Percentiles rank a stretch among this genome's conserved stretches.
Conservation (phyloP, 1,139 yeast species). For the Saccharomyces hybrid region DNA sequence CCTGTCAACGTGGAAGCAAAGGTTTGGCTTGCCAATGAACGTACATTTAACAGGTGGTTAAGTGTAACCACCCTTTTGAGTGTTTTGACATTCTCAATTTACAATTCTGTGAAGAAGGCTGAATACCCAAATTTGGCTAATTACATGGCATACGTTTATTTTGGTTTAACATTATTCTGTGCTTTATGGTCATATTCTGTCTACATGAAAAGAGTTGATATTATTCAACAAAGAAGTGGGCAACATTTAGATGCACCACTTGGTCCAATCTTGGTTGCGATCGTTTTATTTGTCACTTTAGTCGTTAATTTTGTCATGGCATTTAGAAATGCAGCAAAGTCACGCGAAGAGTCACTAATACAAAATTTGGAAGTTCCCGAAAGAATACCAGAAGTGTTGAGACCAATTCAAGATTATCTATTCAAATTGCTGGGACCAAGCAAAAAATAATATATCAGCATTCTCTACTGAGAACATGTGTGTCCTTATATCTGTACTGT, state of each 20-base stretch:
- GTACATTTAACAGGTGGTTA: slow-evolving; percentile 94
- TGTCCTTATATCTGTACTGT: not conserved
- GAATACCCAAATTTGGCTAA: slow-evolving; percentile 50
- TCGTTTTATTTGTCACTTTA: slow-evolving; percentile 61
- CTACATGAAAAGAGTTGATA: slow-evolving; percentile 60
- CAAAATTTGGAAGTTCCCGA: not conserved
- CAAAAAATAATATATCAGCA: slow-evolving; percentile 9
- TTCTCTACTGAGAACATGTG: not conserved
- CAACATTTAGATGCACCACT: slow-evolving; percentile 80
- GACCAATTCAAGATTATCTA: slow-evolving; percentile 26
- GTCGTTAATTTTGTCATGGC: slow-evolving; percentile 67
- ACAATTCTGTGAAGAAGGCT: slow-evolving; percentile 64
- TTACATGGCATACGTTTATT: slow-evolving; percentile 70
- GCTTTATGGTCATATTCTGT: slow-evolving; percentile 86
- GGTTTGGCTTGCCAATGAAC: slow-evolving; percentile 33
- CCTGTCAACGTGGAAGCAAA: slow-evolving; percentile 93
- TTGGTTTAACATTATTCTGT: slow-evolving; percentile 70
- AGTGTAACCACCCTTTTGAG: slow-evolving; percentile 83
- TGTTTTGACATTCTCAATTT: slow-evolving; percentile 79
- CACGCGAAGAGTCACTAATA: not conserved
- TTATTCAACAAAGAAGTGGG: slow-evolving; percentile 76
- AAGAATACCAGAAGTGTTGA: slow-evolving; percentile 21
- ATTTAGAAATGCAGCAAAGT: slow-evolving; percentile 40
- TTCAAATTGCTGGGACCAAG: slow-evolving; percentile 13
- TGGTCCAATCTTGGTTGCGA: slow-evolving; percentile 78